Percentiles rank a stretch among this genome's conserved stretches.
phyloP scores from a whole-genome alignment of 352 stramenopile genomes.

The Phytophthora colocasiae region DNA sequence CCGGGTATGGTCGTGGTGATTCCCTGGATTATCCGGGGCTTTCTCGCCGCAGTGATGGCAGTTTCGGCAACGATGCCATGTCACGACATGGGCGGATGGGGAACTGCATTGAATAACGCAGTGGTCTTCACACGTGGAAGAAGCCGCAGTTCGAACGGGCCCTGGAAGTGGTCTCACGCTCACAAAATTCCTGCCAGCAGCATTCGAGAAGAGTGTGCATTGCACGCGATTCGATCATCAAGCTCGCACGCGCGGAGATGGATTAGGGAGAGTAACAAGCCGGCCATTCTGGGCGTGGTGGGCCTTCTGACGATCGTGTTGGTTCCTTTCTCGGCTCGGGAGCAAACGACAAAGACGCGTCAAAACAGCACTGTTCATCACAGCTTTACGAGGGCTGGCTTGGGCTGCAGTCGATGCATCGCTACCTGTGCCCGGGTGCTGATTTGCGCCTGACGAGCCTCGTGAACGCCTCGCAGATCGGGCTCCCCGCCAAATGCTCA shows the following conservation, averaged over 20 bases:
- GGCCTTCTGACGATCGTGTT: slow-evolving; percentile 41
- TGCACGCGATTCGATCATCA: slow-evolving; percentile 69
- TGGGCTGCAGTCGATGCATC: slow-evolving; percentile 75
- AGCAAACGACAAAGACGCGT: slow-evolving; percentile 31
- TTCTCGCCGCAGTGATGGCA: slow-evolving; percentile 28
- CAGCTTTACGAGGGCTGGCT: slow-evolving; percentile 76
- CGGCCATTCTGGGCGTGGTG: slow-evolving; percentile 31
- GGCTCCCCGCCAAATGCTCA: slow-evolving; percentile 43
- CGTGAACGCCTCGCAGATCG: slow-evolving; percentile 64
- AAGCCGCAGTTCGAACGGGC: slow-evolving; percentile 30
- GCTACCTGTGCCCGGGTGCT: slow-evolving; percentile 73
- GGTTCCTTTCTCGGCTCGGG: slow-evolving; percentile 30
- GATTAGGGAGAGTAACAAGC: slow-evolving; percentile 33
- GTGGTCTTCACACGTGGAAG: slow-evolving; percentile 22
- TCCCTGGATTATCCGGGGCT: slow-evolving; percentile 39
- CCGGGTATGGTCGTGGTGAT: slow-evolving; percentile 47
- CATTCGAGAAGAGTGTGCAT: slow-evolving; percentile 76
- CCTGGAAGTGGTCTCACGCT: slow-evolving; percentile 10
- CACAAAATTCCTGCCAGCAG: slow-evolving; percentile 45
- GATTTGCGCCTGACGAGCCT: slow-evolving; percentile 71
- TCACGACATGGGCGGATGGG: slow-evolving; percentile 45
- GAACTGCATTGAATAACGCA: slow-evolving; percentile 32
- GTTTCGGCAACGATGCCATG: slow-evolving; percentile 44
- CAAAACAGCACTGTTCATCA: slow-evolving; percentile 37
- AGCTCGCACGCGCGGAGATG: slow-evolving; percentile 46